Evolutionary conservation across 225 moss, liverwort and hornwort genomes (phyloP).

Genomic region (Straminergon stramineum): DNA sequence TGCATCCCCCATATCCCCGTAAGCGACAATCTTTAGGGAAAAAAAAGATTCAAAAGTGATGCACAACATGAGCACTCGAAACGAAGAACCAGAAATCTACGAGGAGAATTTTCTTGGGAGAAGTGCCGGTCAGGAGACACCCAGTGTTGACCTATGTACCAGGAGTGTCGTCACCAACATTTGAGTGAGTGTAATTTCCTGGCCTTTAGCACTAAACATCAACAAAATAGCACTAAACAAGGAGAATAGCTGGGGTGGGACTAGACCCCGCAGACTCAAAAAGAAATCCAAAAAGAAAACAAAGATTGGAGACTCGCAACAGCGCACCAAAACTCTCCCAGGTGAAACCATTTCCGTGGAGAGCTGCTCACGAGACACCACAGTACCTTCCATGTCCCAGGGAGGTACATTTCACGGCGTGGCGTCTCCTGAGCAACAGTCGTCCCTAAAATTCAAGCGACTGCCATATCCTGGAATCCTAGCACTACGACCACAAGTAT

Average conservation of each 20-base stretch:
- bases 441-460: not conserved
- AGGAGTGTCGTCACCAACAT: too few relatives aligned
- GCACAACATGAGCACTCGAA: not conserved
- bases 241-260: too few relatives aligned
- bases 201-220: not conserved
- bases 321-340: not conserved
- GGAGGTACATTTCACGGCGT: not conserved
- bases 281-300: too few relatives aligned
- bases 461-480: not conserved
- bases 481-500: not conserved
- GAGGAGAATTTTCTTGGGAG: too few relatives aligned
- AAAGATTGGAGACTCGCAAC: not conserved
- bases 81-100: not conserved
- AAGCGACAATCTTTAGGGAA: not conserved
- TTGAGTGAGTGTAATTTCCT: not conserved
- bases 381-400: too few relatives aligned
- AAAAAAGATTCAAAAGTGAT: not conserved
- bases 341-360: too few relatives aligned
- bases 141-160: not conserved
- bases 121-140: not conserved
- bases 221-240: not conserved
- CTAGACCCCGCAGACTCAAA: too few relatives aligned
- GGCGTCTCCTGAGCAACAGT: not conserved
- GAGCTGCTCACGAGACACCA: not conserved
- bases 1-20: not conserved